These are phyloP conservation scores for Paramecium sonneborni DNA, from an alignment of 73 alveolate species.

Conservation along the genomic window DNA sequence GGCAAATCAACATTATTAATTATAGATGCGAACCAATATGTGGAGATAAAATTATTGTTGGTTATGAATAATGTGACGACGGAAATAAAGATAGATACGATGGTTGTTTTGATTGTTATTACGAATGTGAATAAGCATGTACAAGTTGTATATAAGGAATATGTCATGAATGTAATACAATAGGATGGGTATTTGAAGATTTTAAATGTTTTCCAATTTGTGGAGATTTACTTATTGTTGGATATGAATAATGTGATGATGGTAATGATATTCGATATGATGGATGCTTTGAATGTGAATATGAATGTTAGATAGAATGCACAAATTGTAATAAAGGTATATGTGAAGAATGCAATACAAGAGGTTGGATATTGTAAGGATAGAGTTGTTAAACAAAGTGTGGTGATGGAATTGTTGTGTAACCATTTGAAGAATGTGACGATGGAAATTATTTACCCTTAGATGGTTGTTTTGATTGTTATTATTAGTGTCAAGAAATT, in stretches of 20 bases:
- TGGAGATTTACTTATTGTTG: background rate
- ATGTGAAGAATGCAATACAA: background rate
- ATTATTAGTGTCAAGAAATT: background rate
- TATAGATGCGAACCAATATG: background rate
- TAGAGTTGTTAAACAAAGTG: background rate
- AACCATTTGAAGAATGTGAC: background rate
- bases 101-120: constrained; percentile 22
- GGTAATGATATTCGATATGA: background rate
- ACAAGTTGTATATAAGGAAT: background rate
- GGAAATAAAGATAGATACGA: background rate
- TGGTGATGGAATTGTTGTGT: background rate
- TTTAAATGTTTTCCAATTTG: background rate
- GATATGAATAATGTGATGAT: background rate
- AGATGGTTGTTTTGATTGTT: constrained; percentile 12
- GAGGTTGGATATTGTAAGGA: background rate
- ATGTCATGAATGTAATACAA: background rate
- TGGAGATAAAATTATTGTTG: background rate
- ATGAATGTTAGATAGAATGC: background rate
- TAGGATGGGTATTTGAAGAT: background rate
- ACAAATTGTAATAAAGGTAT: background rate
- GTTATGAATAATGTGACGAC: background rate
- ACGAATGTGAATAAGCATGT: background rate
- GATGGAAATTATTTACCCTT: background rate
- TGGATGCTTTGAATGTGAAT: constrained; percentile 3
- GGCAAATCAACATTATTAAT: background rate